Conservation (phyloP, 495 filamentous ascomycete species). For the Penicillium canescens region DNA sequence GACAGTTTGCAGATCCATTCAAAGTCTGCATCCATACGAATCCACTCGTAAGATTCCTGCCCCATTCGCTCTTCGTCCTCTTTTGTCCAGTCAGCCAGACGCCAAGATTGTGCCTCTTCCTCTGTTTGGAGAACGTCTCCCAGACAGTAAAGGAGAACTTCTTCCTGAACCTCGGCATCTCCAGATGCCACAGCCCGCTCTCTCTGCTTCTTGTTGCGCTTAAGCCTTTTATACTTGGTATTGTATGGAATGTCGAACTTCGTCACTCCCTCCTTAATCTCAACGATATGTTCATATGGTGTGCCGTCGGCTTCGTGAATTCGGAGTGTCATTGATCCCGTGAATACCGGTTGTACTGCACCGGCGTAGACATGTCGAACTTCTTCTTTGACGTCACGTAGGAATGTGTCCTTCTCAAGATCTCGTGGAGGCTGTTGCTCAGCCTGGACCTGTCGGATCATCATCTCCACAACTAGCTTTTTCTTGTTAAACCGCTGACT, state of each 20-base stretch:
- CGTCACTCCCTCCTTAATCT: slow-evolving; percentile 81
- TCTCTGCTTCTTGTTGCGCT: slow-evolving; percentile 84
- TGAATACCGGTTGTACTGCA: slow-evolving; percentile 74
- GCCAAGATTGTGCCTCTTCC: slow-evolving; percentile 83
- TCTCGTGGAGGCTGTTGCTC: slow-evolving; percentile 50
- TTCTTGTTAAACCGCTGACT: slow-evolving; percentile 97
- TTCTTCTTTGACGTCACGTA: slow-evolving; percentile 81
- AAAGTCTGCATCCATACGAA: slow-evolving; percentile 95
- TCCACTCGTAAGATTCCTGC: slow-evolving; percentile 97
- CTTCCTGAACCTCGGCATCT: slow-evolving; percentile 75
- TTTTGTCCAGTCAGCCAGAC: slow-evolving; percentile 80
- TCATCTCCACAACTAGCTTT: slow-evolving; percentile 91
- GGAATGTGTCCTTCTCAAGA: slow-evolving; percentile 67
- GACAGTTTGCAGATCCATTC: slow-evolving; percentile 90
- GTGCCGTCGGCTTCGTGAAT: slow-evolving; percentile 99
- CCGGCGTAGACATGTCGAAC: slow-evolving; percentile 68
- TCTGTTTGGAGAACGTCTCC: slow-evolving; percentile 85
- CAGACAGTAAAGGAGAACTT: slow-evolving; percentile 85
- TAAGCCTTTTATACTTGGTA: slow-evolving; percentile 97
- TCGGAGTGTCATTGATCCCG: slow-evolving; percentile 93
- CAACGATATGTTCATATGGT: slow-evolving; percentile 96
- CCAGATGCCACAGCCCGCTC: slow-evolving; percentile 69
- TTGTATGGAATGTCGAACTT: slow-evolving; percentile 96
- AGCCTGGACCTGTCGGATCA: slow-evolving; percentile 77
- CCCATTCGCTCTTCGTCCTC: slow-evolving; percentile 89